Base-by-base conservation (phyloP, 2,329 filamentous ascomycete genomes). In the Phialophora verrucosa region DNA sequence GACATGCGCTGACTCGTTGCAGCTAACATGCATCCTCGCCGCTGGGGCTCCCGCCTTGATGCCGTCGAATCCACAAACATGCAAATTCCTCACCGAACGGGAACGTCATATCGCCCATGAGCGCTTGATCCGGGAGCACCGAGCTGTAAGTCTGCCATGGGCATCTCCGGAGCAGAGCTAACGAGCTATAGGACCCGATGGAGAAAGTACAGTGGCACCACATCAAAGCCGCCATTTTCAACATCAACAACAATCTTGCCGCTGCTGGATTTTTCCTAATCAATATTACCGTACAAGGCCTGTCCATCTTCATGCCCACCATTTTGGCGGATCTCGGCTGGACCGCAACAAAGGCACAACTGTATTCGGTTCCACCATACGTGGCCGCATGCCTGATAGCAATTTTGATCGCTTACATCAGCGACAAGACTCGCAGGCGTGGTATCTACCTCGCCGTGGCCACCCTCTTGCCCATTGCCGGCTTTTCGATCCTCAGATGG, bases 351-450 rank as follows among this genome's bases (percentile, higher is more conserved):
- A 84, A 78, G 10, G 86, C 90, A 0, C 91, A 94, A 73, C 82
- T 94, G 3, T 83, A 93, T 55, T 88, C 85, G 12, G 91, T 93
- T 0, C 91, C 91, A 0, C 91, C 91, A 0, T 94, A 95, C 72
- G 90, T 87, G 0, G 85, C 82, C 0, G 91, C 90, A 0, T 89
- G 90, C 2, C 72, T 91, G 0, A 70, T 92, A 2, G 94, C 91
- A 0, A 82, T 95, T 2, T 58, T 80, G 1, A 80, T 93, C 35
- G 91, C 93, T 0, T 93, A 87, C 73, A 78, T 91, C 54, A 92
- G 92, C 0, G 94, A 97, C 76, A 86, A 88, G 1, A 90, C 90
- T 0, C 84, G 84, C 38, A 92, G 96, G 74, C 90, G 93, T 4
- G 92, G 92, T 74, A 76, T 84, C 1, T 97, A 94, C 76, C 84